Conservation (phyloP, 108 stramenopile species). For the Fragilaria crotonensis region DNA sequence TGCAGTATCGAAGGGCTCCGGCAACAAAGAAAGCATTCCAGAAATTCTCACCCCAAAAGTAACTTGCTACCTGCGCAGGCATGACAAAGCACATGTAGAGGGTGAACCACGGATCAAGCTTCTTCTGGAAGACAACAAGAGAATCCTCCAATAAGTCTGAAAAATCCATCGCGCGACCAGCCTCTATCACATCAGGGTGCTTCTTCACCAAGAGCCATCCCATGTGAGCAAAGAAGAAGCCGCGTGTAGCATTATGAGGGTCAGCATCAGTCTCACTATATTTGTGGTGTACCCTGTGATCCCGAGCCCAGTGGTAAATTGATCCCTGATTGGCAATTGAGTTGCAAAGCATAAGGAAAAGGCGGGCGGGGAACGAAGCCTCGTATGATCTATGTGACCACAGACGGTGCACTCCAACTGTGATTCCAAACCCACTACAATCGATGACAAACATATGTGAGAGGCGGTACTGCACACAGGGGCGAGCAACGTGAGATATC, state of each 20-base stretch:
- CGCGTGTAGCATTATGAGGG: constrained; percentile 97
- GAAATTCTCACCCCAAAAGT: constrained; percentile 94
- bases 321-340: constrained; percentile 98
- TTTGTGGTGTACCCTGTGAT: constrained; percentile 99
- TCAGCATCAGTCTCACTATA: constrained; percentile 96
- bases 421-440: constrained; percentile 93
- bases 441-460: not conserved
- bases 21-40: constrained; percentile 97
- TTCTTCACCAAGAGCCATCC: constrained; percentile 99
- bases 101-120: constrained; percentile 95
- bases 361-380: constrained; percentile 72
- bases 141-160: constrained; percentile 90
- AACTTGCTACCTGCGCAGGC: constrained; percentile 85
- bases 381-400: constrained; percentile 98
- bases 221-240: constrained; percentile 99
- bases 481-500: not conserved
- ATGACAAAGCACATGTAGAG: constrained; percentile 99
- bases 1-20: constrained; percentile 86
- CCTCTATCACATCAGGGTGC: constrained; percentile 90
- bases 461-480: too few species aligned
- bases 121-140: constrained; percentile 88
- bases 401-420: constrained; percentile 95
- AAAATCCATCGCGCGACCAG: constrained; percentile 92
- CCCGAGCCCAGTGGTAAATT: constrained; percentile 97
- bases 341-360: constrained; percentile 94